Conservation (phyloP, 2,329 filamentous ascomycete genomes). For the Aspergillus sergii region DNA sequence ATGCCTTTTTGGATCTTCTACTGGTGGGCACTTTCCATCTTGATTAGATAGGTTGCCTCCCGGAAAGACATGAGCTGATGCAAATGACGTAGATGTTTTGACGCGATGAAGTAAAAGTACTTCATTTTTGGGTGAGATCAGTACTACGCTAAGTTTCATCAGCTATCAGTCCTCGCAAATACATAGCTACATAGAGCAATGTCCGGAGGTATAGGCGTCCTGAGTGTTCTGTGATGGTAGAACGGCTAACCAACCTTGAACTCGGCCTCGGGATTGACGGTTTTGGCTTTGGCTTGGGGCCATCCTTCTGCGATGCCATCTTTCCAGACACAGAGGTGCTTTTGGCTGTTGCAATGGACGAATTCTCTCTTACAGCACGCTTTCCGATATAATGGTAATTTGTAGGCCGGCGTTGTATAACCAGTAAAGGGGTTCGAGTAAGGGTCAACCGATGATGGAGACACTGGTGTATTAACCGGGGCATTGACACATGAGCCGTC, state of each 20-base stretch:
- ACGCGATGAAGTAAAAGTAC: slow-evolving; percentile 87
- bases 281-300: slow-evolving; percentile 35
- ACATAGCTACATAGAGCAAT: neutral
- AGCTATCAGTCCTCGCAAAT: slow-evolving; percentile 10
- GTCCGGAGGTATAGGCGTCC: no score
- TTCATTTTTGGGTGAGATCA: slow-evolving; percentile 84
- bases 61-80: slow-evolving; percentile 93
- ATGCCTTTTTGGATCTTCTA: slow-evolving; percentile 61
- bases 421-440: slow-evolving; percentile 11
- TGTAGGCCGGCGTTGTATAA: neutral
- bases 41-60: slow-evolving; percentile 79
- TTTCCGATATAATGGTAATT: neutral
- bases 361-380: slow-evolving; percentile 16
- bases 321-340: slow-evolving; percentile 7
- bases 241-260: slow-evolving; percentile 53
- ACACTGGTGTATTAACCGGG: slow-evolving; percentile 14
- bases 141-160: slow-evolving; percentile 65
- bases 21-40: slow-evolving; percentile 64
- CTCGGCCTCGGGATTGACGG: slow-evolving; percentile 62
- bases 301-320: slow-evolving; percentile 26
- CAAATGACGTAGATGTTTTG: slow-evolving; percentile 77
- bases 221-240: neutral
- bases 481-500: slow-evolving; percentile 11
- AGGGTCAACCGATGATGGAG: slow-evolving; percentile 5
- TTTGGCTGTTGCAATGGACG: slow-evolving; percentile 10